Evolutionary conservation across 768 basidiomycete species (phyloP).

Genomic region (Saitozyma podzolica): DNA sequence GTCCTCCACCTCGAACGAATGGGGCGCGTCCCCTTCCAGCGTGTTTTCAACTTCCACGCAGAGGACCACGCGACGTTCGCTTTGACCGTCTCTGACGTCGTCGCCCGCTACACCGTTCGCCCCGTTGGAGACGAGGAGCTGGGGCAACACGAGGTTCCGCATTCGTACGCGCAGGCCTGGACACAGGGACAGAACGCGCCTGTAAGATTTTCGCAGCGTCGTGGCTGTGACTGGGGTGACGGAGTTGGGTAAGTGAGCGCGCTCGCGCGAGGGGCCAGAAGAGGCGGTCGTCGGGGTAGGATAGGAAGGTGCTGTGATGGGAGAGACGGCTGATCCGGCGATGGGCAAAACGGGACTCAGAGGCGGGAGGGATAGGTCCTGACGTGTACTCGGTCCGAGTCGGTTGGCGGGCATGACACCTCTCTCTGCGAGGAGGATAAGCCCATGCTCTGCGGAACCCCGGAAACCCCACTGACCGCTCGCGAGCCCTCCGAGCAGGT

Average conservation of each 20-base stretch:
- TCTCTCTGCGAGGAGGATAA: conserved; percentile 7
- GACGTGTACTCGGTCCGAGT: conserved; percentile 68
- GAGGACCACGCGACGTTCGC: conserved; percentile 82
- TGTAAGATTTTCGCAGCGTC: conserved; percentile 80
- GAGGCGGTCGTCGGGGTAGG: conserved; percentile 57
- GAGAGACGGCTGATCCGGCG: conserved; percentile 30
- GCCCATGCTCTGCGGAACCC: background rate
- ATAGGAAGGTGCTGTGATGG: conserved; percentile 49
- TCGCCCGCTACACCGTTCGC: conserved; percentile 44
- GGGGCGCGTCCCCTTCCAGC: conserved; percentile 55
- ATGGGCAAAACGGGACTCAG: conserved; percentile 55
- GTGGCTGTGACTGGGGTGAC: conserved; percentile 42
- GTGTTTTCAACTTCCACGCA: conserved; percentile 88
- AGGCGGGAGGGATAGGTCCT: conserved; percentile 65
- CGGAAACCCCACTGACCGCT: conserved; percentile 57
- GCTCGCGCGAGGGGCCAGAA: conserved; percentile 49
- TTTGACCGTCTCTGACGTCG: conserved; percentile 59
- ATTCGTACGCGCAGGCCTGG: conserved; percentile 87
- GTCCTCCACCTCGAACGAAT: conserved; percentile 71
- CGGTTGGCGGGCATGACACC: conserved; percentile 65
- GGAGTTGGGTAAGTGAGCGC: conserved; percentile 21
- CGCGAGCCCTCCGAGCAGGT: conserved; percentile 61
- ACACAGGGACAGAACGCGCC: conserved; percentile 72
- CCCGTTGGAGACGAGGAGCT: conserved; percentile 64
- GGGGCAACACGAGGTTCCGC: conserved; percentile 90